Evolutionary conservation across 2,329 filamentous ascomycete species (phyloP), one percentile per base, ranked within the genome.

Genomic region (Sclerotinia sclerotiorum): DNA sequence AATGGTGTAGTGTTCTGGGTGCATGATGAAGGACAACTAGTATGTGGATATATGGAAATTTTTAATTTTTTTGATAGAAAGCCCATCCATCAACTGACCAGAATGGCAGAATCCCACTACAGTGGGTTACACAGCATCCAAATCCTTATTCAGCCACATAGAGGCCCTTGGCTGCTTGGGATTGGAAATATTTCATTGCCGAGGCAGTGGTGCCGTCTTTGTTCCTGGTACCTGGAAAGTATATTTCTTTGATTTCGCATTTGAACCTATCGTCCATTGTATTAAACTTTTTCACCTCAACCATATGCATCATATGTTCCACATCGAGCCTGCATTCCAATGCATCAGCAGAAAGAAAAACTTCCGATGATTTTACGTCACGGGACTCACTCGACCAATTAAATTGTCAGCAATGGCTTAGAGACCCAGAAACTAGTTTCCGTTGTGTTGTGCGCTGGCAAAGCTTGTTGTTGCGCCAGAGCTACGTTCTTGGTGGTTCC

Each of bases 161-260:
- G 32, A 6, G 24, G 24, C 15, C 15, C 63, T 24, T 55, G 35
- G 62, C 35, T 32, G 8, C 7, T 10, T 35, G 8, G 7, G 44
- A n/a, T 55, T 19, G 24, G 32, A 21, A 17, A 21, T 7, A 8
- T 29, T 27, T 10, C 49, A 29, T 44, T 42, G 19, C 11, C 49
- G 32, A 56, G 62, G 49, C 1, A 44, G 24, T n/a, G 24, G 15
- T 65, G 21, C 62, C 24, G n/a, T 56, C 42, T 65, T 55, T 65
- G 63, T 65, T 65, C 63, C 63, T 65, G 63, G 63, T 65, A 57
- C 63, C 63, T 65, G 63, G 63, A 35, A 62, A 35, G 29, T 51
- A 13, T 62, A 35, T 24, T 24, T 35, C 58, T 51, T 19, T 49
- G 27, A n/a, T 21, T 46, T 49, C 11, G 35, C 29, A n/a, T 35